phyloP scores from a whole-genome alignment of 371 early-diverging fungal genomes.

The Syncephalastrum contaminatum region DNA sequence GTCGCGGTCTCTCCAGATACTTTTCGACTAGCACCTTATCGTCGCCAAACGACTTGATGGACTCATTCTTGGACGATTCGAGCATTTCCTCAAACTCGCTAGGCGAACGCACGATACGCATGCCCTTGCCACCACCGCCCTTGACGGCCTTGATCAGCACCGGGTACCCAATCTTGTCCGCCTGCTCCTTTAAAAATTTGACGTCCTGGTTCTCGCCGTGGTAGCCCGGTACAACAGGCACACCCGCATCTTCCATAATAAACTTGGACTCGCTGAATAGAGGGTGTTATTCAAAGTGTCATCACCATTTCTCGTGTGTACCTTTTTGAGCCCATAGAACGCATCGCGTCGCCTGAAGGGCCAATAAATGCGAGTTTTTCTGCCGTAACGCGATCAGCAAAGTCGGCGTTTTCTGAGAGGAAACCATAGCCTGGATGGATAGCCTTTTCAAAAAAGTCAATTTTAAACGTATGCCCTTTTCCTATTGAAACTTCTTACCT shows the following conservation, averaged over 20 bases:
- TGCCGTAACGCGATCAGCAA: constrained; percentile 77
- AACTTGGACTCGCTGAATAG: constrained; percentile 77
- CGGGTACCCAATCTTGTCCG: constrained; percentile 86
- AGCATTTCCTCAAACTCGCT: constrained; percentile 87
- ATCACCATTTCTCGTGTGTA: constrained; percentile 11
- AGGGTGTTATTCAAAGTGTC: neutral
- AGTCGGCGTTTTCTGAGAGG: constrained; percentile 93
- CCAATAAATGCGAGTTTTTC: constrained; percentile 87
- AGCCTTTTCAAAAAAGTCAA: constrained; percentile 47
- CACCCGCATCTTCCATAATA: constrained; percentile 87
- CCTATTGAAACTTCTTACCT: constrained; percentile 40
- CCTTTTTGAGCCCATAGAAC: constrained; percentile 94
- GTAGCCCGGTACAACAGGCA: constrained; percentile 94
- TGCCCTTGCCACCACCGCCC: constrained; percentile 96
- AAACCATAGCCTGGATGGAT: constrained; percentile 97
- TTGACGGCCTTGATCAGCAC: constrained; percentile 95
- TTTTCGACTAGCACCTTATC: constrained; percentile 92
- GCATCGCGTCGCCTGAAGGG: constrained; percentile 89
- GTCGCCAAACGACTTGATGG: constrained; percentile 89
- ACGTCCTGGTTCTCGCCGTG: constrained; percentile 89
- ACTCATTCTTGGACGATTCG: constrained; percentile 82
- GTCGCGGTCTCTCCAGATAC: constrained; percentile 82
- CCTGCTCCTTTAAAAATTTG: constrained; percentile 72
- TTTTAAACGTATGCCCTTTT: neutral
- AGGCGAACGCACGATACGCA: constrained; percentile 80